Evolutionary conservation across 352 stramenopile genomes (phyloP), one percentile per base, ranked within the genome.

Genomic region (Globisporangium splendens): DNA sequence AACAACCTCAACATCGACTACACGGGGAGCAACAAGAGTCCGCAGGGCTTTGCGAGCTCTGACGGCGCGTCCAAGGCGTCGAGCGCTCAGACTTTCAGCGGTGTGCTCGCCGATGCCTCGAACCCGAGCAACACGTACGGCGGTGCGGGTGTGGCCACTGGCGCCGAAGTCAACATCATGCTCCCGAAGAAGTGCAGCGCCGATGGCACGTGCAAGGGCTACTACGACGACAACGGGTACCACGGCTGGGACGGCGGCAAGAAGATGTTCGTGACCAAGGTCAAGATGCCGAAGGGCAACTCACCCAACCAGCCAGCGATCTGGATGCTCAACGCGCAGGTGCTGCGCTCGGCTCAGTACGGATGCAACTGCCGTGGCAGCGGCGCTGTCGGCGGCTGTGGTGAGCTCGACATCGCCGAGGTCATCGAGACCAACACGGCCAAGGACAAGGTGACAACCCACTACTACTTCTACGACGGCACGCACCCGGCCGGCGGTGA

Each of bases 1-100:
- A 86, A 86, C 75, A 91, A 91, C 69, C 74, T 72, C 69, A 89
- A 89, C 65, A 63, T 88, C 14, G 81, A 89, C 61, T 90, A 84
- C 59, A 69, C 58, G 12, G 68, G 61, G 20, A 54, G 57, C 33
- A 4, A 48, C 11, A 70, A 77, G 48, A 68, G 77, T 12, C 81
- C 81, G 1, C 81, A 91, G 59, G 69, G 75, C 4, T 83, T 73
- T 50, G 73, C 79, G 28, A 74, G 65, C 6, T 62, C 61, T 0
- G 75, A 91, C n/a, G 81, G 69, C 6, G 68, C 72, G 21, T 41
- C 24, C 8, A 59, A 39, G 2, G 72, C 65, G 0, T 51, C 60
- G 2, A 33, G 65, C 21, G 48, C 78, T 0, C 71, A 72, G 21
- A 46, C 70, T 1, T 91, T 91, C 46, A 28, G n/a, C 1, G 80